Percentiles rank a stretch among this genome's conserved stretches.
Evolutionary conservation across 257 asterid species (phyloP).

Genomic region (Penstemon newberryi): DNA sequence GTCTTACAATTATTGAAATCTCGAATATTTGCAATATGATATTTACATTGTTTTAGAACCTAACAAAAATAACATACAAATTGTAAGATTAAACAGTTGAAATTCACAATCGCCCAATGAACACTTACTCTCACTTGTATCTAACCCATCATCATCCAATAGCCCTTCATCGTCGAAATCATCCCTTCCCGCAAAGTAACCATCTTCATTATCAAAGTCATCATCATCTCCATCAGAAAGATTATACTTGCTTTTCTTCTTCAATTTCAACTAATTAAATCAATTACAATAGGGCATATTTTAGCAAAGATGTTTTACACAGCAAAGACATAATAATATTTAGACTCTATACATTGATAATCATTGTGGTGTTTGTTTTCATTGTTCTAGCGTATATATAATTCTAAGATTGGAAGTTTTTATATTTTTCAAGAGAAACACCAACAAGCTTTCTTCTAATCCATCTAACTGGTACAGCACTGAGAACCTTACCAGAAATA

Average conservation of each 20-base stretch:
- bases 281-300: constrained; percentile 17
- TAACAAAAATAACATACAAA: neutral
- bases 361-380: neutral
- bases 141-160: constrained; percentile 56
- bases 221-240: constrained; percentile 96
- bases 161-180: constrained; percentile 82
- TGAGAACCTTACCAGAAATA: neutral
- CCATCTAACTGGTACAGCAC: constrained; percentile 5
- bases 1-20: constrained; percentile 3
- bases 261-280: constrained; percentile 56
- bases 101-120: constrained; percentile 5
- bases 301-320: neutral
- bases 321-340: constrained; percentile 1
- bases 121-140: constrained; percentile 48
- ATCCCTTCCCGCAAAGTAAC: constrained; percentile 55
- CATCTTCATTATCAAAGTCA: constrained; percentile 55
- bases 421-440: neutral
- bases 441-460: constrained; percentile 4
- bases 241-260: constrained; percentile 70
- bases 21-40: neutral
- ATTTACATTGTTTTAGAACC: neutral
- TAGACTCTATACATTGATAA: neutral
- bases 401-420: neutral
- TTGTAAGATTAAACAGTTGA: neutral
- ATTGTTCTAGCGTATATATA: neutral